Base-by-base conservation (phyloP, 352 stramenopile genomes). In the Peronospora farinosa region DNA sequence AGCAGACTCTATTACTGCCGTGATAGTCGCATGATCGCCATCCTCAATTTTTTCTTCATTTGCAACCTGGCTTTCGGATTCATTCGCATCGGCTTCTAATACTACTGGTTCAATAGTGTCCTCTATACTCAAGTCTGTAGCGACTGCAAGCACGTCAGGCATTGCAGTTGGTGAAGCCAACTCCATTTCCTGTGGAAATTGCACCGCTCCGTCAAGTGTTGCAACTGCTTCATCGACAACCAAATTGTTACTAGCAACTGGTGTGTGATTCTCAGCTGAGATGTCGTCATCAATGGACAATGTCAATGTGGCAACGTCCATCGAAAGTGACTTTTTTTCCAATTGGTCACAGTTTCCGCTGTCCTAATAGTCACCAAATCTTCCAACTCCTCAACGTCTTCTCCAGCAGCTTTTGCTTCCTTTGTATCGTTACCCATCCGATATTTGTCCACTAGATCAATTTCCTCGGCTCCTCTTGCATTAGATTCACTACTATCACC, bases 21-120 rank as follows among this genome's bases (percentile, higher is more conserved):
- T 69, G 45, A 86, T 86, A 3, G 60, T 78, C 12, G 73, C 71
- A 27, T 80, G 72, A 7, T 55, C 64, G 12, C 52, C 56, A 41
- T 66, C 53, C 7, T 57, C 50, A 21, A 0, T 35, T 11, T 57
- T 60, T 25, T 65, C 46, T 37, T 36, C 50, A 8, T 61, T 57
- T 37, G 48, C 49, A 19, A 21, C 9, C 23, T 36, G n/a, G 0
- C 47, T 39, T 11, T 66, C 63, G 8, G 28, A 57, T 49, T 40
- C 47, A 48, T 56, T 60, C 13, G 21, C 19, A 11, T 68, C 54
- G 15, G 41, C 25, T 44, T 61, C 46, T 12, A 56, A 12, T 36
- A 21, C 7, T 10, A 19, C 28, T 9, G 32, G 1, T 16, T 57
- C 32, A 40, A 1, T 37, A 33, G 7, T 35, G 10, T 25, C 41